phyloP scores from a whole-genome alignment of 768 basidiomycete species.

The Candolleomyces eurysporus region DNA sequence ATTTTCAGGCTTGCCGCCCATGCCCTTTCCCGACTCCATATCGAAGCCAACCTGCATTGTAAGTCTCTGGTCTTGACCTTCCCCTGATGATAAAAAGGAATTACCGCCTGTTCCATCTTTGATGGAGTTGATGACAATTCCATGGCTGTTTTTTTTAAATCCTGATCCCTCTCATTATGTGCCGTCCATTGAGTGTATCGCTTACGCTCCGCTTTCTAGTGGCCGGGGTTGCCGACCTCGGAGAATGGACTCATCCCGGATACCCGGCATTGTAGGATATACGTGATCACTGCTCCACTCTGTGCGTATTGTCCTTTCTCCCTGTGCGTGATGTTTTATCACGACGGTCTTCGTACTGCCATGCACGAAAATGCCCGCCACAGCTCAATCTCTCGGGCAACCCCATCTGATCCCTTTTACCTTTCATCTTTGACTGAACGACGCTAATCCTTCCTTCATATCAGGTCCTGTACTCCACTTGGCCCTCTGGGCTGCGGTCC shows the following conservation, averaged over 20 bases:
- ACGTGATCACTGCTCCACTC: neutral
- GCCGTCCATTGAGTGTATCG: neutral
- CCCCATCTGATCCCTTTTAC: conserved; percentile 58
- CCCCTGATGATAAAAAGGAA: conserved; percentile 68
- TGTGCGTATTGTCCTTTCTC: neutral
- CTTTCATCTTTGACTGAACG: conserved; percentile 3
- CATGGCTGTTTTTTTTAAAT: conserved; percentile 76
- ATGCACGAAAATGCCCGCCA: conserved; percentile 91
- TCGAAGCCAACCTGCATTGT: conserved; percentile 25
- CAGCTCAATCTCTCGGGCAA: conserved; percentile 86
- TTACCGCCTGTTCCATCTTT: conserved; percentile 77
- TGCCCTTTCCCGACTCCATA: neutral
- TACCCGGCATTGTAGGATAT: conserved; percentile 27
- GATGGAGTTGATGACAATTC: conserved; percentile 66
- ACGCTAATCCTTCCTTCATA: conserved; percentile 14
- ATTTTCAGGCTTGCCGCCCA: neutral
- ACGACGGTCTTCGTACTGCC: conserved; percentile 91
- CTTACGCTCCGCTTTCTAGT: conserved; percentile 2
- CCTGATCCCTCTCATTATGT: conserved; percentile 42
- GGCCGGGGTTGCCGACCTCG: neutral
- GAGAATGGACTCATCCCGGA: neutral
- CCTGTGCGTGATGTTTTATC: conserved; percentile 66
- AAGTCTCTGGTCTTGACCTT: conserved; percentile 26
- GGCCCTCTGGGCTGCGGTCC: neutral
- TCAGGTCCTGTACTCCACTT: neutral